Conservation (phyloP, 331 rosid genomes). For the Cydonia oblonga region DNA sequence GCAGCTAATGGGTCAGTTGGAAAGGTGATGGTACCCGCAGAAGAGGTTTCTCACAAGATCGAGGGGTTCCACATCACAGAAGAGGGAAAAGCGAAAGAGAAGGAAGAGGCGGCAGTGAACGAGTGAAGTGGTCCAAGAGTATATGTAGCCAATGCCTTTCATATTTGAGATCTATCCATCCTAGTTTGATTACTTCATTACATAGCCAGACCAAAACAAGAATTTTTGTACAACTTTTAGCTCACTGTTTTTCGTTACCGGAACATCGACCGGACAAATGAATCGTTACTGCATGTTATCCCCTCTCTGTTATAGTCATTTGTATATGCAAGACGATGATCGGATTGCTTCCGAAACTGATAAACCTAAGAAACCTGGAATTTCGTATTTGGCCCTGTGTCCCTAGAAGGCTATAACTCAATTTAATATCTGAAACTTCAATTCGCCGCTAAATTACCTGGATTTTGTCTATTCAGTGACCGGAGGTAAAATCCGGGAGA, state of each 20-base stretch:
- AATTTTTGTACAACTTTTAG: slow-evolving; percentile 15
- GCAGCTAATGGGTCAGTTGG: slow-evolving; percentile 29
- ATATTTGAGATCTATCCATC: not conserved
- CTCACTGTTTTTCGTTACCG: not conserved
- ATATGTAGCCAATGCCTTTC: not conserved
- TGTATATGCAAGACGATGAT: not conserved
- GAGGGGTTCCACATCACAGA: slow-evolving; percentile 47
- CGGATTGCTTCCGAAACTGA: not conserved
- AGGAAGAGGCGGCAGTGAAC: slow-evolving; percentile 26
- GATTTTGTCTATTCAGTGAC: not conserved
- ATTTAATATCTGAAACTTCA: not conserved
- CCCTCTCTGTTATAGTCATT: too few relatives aligned
- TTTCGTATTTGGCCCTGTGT: not conserved
- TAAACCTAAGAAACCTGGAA: not conserved
- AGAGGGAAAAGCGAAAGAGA: slow-evolving; percentile 29
- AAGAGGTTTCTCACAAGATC: slow-evolving; percentile 48
- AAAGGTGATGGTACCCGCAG: slow-evolving; percentile 29
- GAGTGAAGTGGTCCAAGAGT: slow-evolving; percentile 1
- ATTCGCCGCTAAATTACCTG: not conserved
- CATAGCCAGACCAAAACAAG: not conserved
- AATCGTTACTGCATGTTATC: not conserved
- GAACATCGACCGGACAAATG: not conserved
- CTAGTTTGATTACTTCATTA: not conserved
- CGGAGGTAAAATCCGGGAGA: too few relatives aligned
- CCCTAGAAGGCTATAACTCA: too few relatives aligned